Conservation (phyloP, 257 asterid genomes). For the Echium plantagineum region DNA sequence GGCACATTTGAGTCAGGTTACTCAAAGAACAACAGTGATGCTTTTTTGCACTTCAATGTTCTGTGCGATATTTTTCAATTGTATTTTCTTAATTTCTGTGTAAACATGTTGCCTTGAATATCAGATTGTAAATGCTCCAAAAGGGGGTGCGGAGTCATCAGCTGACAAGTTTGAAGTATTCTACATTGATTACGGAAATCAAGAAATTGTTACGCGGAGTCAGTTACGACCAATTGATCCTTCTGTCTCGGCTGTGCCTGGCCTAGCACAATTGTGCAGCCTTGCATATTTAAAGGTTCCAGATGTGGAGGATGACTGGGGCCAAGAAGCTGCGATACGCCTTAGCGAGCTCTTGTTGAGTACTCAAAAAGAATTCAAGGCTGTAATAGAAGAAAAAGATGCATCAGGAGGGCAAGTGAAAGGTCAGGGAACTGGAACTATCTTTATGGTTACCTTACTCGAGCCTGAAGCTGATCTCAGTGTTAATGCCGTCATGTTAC, state of each 20-base stretch:
- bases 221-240: conserved; percentile 67
- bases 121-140: conserved; percentile 76
- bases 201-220: conserved; percentile 67
- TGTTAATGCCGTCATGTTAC: conserved; percentile 67
- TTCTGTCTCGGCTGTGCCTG: conserved; percentile 61
- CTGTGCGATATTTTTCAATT: no score
- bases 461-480: conserved; percentile 63
- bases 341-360: conserved; percentile 55
- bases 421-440: conserved; percentile 88
- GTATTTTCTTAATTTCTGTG: conserved; percentile 1
- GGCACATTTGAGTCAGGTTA: no score
- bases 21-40: neutral
- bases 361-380: conserved; percentile 56
- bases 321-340: conserved; percentile 72
- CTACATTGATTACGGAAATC: conserved; percentile 87
- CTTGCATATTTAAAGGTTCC: conserved; percentile 83
- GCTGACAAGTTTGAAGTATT: conserved; percentile 83
- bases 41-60: no score
- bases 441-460: conserved; percentile 55
- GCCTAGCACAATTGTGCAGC: conserved; percentile 86
- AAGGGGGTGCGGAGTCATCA: conserved; percentile 58
- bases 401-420: conserved; percentile 80
- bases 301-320: conserved; percentile 67
- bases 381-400: conserved; percentile 72
- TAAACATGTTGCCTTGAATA: conserved; percentile 2